Conservation (phyloP, 2,329 filamentous ascomycete genomes). For the Nemania abortiva region DNA sequence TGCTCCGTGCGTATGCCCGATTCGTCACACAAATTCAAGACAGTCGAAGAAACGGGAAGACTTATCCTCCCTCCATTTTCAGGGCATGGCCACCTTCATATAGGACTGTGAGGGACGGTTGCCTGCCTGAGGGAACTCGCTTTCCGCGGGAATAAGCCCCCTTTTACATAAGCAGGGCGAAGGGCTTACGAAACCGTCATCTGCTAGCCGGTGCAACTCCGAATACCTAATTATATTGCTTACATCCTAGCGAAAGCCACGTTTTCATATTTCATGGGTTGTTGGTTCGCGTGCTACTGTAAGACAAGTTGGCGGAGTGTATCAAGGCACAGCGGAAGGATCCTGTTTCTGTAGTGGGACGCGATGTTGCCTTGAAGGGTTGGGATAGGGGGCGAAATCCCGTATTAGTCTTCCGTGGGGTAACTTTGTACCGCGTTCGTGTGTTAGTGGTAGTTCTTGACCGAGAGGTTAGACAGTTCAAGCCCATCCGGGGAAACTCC, state of each 20-base stretch:
- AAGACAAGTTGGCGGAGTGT: not conserved
- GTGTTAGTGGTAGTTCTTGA: too few species aligned
- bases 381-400: not conserved
- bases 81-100: not conserved
- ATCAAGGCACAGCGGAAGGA: not conserved
- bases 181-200: constrained; percentile 9
- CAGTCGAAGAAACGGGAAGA: not conserved
- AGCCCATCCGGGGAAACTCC: too few species aligned
- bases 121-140: not conserved
- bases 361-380: not conserved
- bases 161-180: constrained; percentile 18
- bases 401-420: not conserved
- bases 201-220: not conserved
- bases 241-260: not conserved
- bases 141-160: constrained; percentile 5
- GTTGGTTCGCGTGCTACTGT: not conserved
- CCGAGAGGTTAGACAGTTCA: too few species aligned
- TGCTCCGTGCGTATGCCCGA: not conserved
- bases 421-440: not conserved
- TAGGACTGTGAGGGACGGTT: not conserved
- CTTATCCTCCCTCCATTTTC: not conserved
- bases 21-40: not conserved
- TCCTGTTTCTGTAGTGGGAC: not conserved
- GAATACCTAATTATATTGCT: not conserved
- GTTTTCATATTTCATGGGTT: constrained; percentile 3